phyloP scores from a whole-genome alignment of 768 basidiomycete species.

The Pleurotus pulmonarius region DNA sequence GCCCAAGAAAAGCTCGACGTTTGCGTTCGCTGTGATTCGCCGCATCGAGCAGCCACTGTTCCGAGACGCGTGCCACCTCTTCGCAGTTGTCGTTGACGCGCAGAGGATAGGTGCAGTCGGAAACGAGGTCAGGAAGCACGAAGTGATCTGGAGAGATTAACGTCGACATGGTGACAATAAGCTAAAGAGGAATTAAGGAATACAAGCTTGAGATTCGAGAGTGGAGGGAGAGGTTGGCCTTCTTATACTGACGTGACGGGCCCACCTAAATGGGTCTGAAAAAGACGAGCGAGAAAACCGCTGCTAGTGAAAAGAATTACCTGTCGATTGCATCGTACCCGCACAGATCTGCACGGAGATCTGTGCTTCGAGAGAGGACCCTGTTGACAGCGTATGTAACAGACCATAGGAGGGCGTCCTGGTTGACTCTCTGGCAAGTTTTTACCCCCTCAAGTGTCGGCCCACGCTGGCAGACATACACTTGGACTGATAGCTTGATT shows the following conservation, averaged over 20 bases:
- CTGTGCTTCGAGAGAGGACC: slow-evolving; percentile 4
- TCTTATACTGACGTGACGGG: slow-evolving; percentile 1
- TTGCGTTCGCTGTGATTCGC: slow-evolving; percentile 12
- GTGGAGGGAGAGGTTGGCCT: neutral
- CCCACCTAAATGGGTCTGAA: neutral
- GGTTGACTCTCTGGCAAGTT: neutral
- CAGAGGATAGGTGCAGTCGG: slow-evolving; percentile 20
- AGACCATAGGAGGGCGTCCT: neutral
- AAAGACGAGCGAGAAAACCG: slow-evolving; percentile 1
- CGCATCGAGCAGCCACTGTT: slow-evolving; percentile 17
- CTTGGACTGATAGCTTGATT: too few relatives aligned
- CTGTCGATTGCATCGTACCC: neutral
- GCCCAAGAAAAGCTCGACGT: slow-evolving; percentile 25
- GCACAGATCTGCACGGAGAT: slow-evolving; percentile 3
- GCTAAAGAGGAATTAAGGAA: slow-evolving; percentile 3
- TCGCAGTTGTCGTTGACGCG: slow-evolving; percentile 17
- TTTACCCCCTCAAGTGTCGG: neutral
- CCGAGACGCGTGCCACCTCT: slow-evolving; percentile 16
- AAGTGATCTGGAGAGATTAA: slow-evolving; percentile 6
- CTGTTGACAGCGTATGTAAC: neutral
- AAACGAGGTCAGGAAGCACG: slow-evolving; percentile 25
- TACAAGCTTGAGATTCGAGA: slow-evolving; percentile 1
- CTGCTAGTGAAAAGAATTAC: neutral
- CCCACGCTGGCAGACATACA: too few relatives aligned
- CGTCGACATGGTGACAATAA: neutral